A percentile compares a stretch with the other conserved stretches of the same genome.
These are phyloP conservation scores for Strobilomyces dryophilus DNA, from an alignment of 768 basidiomycete genomes.

Conservation along the genomic window DNA sequence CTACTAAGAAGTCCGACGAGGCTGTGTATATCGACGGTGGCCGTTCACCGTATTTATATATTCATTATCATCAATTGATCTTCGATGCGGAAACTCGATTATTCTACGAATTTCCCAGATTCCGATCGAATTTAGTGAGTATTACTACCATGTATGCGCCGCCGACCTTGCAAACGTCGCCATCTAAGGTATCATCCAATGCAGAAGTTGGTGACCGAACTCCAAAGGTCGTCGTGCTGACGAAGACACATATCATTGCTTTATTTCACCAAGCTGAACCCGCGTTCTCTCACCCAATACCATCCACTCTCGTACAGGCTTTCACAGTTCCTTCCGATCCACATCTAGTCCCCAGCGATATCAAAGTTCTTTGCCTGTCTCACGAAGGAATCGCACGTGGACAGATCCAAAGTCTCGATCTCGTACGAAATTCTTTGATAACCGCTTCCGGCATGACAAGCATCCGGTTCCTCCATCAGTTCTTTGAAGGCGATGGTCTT, in stretches of 20 bases:
- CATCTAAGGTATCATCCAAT: not conserved
- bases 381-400: not conserved
- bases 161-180: too few species aligned
- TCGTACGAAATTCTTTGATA: constrained; percentile 1
- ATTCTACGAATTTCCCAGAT: not conserved
- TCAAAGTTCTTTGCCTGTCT: not conserved
- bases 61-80: not conserved
- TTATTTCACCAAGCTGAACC: not conserved
- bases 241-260: not conserved
- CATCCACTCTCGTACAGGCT: not conserved
- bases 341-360: too few species aligned
- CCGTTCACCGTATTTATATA: not conserved
- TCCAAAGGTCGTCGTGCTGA: not conserved
- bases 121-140: not conserved
- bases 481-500: not conserved
- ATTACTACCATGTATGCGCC: too few species aligned
- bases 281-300: too few species aligned
- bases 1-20: not conserved
- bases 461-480: not conserved
- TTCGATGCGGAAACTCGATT: not conserved
- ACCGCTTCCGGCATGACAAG: not conserved
- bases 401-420: not conserved
- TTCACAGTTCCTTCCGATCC: not conserved
- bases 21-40: not conserved
- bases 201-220: not conserved